Evolutionary conservation across 179 eudicot genomes (phyloP).

Genomic region (Vitellaria paradoxa): DNA sequence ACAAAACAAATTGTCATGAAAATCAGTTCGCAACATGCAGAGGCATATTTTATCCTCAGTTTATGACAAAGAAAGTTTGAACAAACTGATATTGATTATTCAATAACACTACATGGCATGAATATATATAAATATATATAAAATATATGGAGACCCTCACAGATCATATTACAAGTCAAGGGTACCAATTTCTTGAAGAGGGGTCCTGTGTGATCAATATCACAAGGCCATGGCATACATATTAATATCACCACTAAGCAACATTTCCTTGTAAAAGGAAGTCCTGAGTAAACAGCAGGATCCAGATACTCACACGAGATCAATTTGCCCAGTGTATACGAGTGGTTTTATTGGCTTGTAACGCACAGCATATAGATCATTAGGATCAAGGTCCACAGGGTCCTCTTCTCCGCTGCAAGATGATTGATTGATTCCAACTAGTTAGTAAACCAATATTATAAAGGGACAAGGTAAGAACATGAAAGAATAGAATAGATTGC

Average conservation of each 20-base stretch:
- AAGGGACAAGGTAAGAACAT: neutral
- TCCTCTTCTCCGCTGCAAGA: conserved; percentile 69
- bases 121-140: no score
- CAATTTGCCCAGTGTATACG: conserved; percentile 64
- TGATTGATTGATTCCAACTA: neutral
- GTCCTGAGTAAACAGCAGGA: neutral
- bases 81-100: no score
- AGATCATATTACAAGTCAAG: no score
- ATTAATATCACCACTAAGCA: neutral
- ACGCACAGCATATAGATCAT: conserved; percentile 74
- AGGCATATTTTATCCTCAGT: no score
- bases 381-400: conserved; percentile 68
- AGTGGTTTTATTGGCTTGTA: conserved; percentile 81
- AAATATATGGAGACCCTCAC: no score
- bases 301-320: conserved; percentile 54
- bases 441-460: neutral
- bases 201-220: no score
- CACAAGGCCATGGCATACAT: no score
- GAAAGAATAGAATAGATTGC: conserved; percentile 26
- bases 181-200: no score
- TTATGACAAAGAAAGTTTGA: no score
- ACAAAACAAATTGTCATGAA: no score
- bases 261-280: neutral
- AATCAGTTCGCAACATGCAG: no score
- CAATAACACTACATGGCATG: no score